phyloP scores from a whole-genome alignment of 129 eudicot species.

The Kitagawia praeruptora region DNA sequence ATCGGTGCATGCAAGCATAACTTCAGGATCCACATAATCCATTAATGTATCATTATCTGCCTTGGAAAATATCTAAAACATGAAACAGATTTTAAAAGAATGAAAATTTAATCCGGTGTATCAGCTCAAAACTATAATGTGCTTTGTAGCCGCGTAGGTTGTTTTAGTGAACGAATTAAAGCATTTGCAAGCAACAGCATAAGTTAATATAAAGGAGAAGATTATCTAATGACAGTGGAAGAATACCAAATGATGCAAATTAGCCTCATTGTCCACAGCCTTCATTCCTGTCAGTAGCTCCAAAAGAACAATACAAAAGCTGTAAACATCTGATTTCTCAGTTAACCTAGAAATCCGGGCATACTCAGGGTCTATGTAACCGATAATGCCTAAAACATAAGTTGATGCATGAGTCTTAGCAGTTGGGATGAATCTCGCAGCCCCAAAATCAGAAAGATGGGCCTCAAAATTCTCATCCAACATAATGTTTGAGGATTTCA shows the following conservation, averaged over 20 bases:
- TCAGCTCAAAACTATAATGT: background rate
- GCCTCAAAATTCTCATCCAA: slow-evolving; percentile 73
- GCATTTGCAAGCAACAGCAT: background rate
- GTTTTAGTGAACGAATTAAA: background rate
- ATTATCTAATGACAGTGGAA: background rate
- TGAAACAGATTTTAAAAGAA: background rate
- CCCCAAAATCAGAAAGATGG: too few species aligned
- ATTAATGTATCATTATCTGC: slow-evolving; percentile 70
- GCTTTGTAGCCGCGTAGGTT: background rate
- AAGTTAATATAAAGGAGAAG: background rate
- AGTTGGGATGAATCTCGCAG: slow-evolving; percentile 59
- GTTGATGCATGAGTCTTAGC: slow-evolving; percentile 80
- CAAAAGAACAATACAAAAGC: slow-evolving; percentile 77
- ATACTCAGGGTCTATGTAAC: slow-evolving; percentile 90
- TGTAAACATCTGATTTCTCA: slow-evolving; percentile 85
- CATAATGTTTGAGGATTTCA: slow-evolving; percentile 76
- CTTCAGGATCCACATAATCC: slow-evolving; percentile 85
- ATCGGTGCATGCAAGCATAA: slow-evolving; percentile 64
- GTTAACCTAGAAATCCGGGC: slow-evolving; percentile 76
- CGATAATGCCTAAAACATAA: slow-evolving; percentile 73
- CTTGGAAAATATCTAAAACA: slow-evolving; percentile 50
- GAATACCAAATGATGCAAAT: slow-evolving; percentile 89
- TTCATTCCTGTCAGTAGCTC: slow-evolving; percentile 82
- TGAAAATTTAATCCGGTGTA: background rate
- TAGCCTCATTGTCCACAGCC: slow-evolving; percentile 74